Conservation (phyloP, 768 basidiomycete genomes). For the Podaxis sp. region DNA sequence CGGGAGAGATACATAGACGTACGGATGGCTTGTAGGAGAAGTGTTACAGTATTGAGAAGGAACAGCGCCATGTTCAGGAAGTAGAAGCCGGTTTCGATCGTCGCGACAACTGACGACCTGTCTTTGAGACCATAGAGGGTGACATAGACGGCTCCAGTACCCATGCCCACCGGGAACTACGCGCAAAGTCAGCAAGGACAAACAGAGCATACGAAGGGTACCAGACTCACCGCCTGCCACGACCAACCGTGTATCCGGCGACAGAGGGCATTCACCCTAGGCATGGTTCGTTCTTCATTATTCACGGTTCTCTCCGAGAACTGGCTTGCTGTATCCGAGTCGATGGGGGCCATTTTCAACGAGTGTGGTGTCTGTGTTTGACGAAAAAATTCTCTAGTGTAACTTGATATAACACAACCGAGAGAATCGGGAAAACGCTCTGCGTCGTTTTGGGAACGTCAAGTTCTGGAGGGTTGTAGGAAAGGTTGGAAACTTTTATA, state of each 20-base stretch:
- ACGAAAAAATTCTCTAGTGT: background rate
- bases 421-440: slow-evolving; percentile 6
- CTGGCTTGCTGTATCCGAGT: slow-evolving; percentile 2
- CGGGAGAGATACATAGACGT: slow-evolving; percentile 15
- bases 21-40: slow-evolving; percentile 44
- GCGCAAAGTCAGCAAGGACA: background rate
- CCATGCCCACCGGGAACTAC: slow-evolving; percentile 51
- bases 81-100: slow-evolving; percentile 44
- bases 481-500: background rate
- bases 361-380: slow-evolving; percentile 2
- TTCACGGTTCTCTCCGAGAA: slow-evolving; percentile 8
- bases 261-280: slow-evolving; percentile 9
- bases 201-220: background rate
- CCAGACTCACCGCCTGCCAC: slow-evolving; percentile 46
- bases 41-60: slow-evolving; percentile 40
- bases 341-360: slow-evolving; percentile 9
- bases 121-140: slow-evolving; percentile 40
- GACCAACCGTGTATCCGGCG: slow-evolving; percentile 48
- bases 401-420: slow-evolving; percentile 3
- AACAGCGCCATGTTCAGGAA: slow-evolving; percentile 46
- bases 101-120: slow-evolving; percentile 30
- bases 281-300: slow-evolving; percentile 1
- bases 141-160: slow-evolving; percentile 50
- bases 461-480: slow-evolving; percentile 7
- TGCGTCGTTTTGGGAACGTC: slow-evolving; percentile 14